Evolutionary conservation across 768 basidiomycete genomes (phyloP), one percentile per base, ranked within the genome.

Genomic region (Boletus rubescentipes): DNA sequence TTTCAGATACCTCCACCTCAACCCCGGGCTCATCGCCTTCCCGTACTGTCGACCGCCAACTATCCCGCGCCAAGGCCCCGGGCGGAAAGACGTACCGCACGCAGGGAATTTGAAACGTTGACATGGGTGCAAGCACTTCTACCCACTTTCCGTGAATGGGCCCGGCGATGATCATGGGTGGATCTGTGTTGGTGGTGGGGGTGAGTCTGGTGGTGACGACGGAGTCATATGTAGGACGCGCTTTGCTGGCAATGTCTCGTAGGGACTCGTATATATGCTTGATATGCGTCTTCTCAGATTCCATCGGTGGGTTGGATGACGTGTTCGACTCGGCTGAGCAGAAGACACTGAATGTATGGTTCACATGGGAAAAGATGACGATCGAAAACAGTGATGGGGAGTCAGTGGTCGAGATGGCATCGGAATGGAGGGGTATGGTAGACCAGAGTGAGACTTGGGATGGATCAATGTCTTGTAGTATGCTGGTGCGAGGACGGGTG

Each of bases 361-460:
- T 55, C 9, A 42, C 2, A 42, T 56, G 53, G 26, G 59, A 63
- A 36, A 58, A 60, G n/a, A 29, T 14, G 20, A 57, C 21, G 23
- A 66, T 43, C 9, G 69, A 69, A 52, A 62, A 67, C 29, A 60
- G 40, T 21, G 11, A 23, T 5, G 58, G 43, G n/a, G 16, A 21
- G 16, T 46, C 6, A 15, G 39, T 37, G 40, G 26, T 38, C 4
- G 40, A 32, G 36, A 32, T 43, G 35, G 39, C n/a, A 30, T 42
- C 26, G 2, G 30, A n/a, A 44, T 16, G 29, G 14, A 58, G 30
- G 21, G 53, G 62, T 42, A 46, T 31, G 23, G 65, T 61, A 4
- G 65, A 64, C 65, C 66, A 63, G 35, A 62, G 51, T 0, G 30
- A 51, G 34, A 57, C 23, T 42, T 59, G 52, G 44, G 66, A 55